A percentile compares a stretch with the other conserved stretches of the same genome.
Evolutionary conservation across 176 grass and related monocot genomes (phyloP).

Genomic region (Ananas comosus): DNA sequence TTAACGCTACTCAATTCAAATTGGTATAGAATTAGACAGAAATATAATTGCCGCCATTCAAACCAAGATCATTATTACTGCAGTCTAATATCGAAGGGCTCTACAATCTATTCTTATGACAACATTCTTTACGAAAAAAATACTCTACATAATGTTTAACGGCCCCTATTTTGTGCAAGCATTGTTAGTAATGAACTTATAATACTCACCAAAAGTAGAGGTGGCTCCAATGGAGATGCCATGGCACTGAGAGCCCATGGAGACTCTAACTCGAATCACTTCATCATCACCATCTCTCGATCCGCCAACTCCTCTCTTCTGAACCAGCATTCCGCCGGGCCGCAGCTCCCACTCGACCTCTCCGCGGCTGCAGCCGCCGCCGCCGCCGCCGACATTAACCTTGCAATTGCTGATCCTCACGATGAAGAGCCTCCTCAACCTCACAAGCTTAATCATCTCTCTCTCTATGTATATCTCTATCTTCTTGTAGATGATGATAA

Average conservation of each 20-base stretch:
- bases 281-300: slow-evolving; percentile 19
- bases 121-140: too few relatives aligned
- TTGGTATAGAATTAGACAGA: too few relatives aligned
- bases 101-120: too few relatives aligned
- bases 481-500: not conserved
- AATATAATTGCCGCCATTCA: too few relatives aligned
- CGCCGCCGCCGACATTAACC: slow-evolving; percentile 18
- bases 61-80: too few relatives aligned
- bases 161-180: not conserved
- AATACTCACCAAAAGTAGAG: slow-evolving; percentile 50
- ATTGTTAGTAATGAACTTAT: not conserved
- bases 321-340: slow-evolving; percentile 76
- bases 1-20: too few relatives aligned
- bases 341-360: slow-evolving; percentile 65
- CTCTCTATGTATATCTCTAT: slow-evolving; percentile 6
- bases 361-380: slow-evolving; percentile 40
- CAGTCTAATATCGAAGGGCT: too few relatives aligned
- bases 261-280: slow-evolving; percentile 31
- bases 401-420: slow-evolving; percentile 35
- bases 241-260: slow-evolving; percentile 50
- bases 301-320: slow-evolving; percentile 38
- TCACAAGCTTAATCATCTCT: slow-evolving; percentile 60
- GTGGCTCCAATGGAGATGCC: slow-evolving; percentile 64
- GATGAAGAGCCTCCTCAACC: slow-evolving; percentile 59
- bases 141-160: not conserved